These are phyloP conservation scores for Zymoseptoria tritici DNA, from an alignment of 2,329 filamentous ascomycete species.

Conservation along the genomic window DNA sequence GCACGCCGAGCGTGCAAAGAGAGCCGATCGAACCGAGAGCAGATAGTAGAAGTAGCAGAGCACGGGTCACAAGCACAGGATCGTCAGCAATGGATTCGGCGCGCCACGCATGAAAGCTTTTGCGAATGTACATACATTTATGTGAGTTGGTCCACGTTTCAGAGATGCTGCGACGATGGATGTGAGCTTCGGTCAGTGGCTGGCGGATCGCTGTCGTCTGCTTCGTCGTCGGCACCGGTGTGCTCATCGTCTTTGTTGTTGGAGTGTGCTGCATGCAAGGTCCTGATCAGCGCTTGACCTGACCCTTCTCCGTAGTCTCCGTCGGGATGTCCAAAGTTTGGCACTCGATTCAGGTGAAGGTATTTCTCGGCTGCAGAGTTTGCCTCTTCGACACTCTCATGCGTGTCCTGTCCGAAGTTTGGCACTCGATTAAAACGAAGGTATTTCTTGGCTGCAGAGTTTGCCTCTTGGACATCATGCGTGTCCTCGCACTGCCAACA, in stretches of 20 bases:
- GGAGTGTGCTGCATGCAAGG: not conserved
- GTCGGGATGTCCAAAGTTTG: not conserved
- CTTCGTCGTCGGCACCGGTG: not conserved
- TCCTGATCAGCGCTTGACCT: too few relatives aligned
- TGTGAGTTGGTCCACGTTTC: too few relatives aligned
- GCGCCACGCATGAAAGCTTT: too few relatives aligned
- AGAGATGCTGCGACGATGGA: not conserved
- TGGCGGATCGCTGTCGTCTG: not conserved
- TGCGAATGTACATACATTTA: too few relatives aligned
- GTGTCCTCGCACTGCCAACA: too few relatives aligned
- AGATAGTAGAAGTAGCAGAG: too few relatives aligned
- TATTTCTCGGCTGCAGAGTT: constrained; percentile 3
- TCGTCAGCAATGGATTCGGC: too few relatives aligned
- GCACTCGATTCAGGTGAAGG: not conserved
- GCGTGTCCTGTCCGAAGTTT: not conserved
- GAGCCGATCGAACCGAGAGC: too few relatives aligned
- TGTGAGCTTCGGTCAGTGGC: not conserved
- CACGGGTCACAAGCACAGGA: too few relatives aligned
- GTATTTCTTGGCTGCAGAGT: constrained; percentile 1
- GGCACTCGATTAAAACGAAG: not conserved
- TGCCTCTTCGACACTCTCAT: constrained; percentile 5
- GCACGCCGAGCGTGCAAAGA: too few relatives aligned
- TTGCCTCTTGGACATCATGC: constrained; percentile 7
- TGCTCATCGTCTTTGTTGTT: not conserved
- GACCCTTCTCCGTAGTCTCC: not conserved